A percentile compares a stretch with the other conserved stretches of the same genome.
Evolutionary conservation across 352 stramenopile species (phyloP).

Genomic region (Phytophthora cactorum): DNA sequence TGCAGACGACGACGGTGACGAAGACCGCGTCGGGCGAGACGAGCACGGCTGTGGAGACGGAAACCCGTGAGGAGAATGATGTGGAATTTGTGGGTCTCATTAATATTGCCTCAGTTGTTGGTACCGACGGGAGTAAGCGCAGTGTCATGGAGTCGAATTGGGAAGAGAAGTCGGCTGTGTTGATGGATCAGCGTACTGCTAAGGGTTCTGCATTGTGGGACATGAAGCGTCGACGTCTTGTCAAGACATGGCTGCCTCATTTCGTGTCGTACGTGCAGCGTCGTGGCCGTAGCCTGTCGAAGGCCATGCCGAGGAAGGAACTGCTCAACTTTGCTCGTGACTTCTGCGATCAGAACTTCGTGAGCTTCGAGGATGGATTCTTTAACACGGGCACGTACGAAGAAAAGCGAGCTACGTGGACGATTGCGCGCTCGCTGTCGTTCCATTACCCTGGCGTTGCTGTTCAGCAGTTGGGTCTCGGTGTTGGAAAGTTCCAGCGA

Average conservation of each 20-base stretch:
- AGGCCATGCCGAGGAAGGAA: constrained; percentile 36
- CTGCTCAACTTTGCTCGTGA: constrained; percentile 41
- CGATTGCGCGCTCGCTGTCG: constrained; percentile 33
- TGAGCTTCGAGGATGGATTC: constrained; percentile 38
- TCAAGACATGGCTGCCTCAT: constrained; percentile 38
- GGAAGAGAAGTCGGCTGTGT: constrained; percentile 18
- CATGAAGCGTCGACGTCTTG: constrained; percentile 34
- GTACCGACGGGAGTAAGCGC: constrained; percentile 17
- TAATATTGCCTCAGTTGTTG: constrained; percentile 17
- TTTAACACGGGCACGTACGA: constrained; percentile 41
- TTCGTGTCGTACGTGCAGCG: constrained; percentile 43
- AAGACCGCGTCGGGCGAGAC: constrained; percentile 25
- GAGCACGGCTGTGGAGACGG: constrained; percentile 27
- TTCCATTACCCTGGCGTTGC: constrained; percentile 44
- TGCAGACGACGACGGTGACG: constrained; percentile 37
- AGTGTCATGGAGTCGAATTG: background rate
- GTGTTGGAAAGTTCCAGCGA: constrained; percentile 36
- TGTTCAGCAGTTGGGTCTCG: constrained; percentile 39
- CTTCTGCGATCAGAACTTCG: constrained; percentile 42
- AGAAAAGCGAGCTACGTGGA: constrained; percentile 42
- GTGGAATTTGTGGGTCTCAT: constrained; percentile 9
- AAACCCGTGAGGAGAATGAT: constrained; percentile 16
- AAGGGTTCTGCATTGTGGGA: constrained; percentile 35
- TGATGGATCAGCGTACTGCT: constrained; percentile 15
- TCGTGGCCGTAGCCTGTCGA: constrained; percentile 33